Evolutionary conservation across 306 rosid genomes (phyloP), one percentile per base, ranked within the genome.

Genomic region (Malus sylvestris): DNA sequence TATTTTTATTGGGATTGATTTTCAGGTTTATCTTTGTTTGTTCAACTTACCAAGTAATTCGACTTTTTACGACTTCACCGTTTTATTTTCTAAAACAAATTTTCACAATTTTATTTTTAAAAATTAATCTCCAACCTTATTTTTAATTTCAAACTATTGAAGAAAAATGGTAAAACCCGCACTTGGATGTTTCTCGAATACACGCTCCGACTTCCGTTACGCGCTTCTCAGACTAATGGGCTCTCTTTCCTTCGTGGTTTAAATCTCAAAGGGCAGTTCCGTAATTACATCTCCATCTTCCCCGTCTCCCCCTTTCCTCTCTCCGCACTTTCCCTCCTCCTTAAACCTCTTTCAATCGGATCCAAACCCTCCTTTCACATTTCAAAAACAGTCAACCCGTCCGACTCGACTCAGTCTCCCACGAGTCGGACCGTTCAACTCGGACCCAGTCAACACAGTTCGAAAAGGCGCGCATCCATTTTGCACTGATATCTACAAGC

Each of bases 351-450:
- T 52, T 29, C 63, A 30, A 53, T 30, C 22, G 45, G 77, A 73
- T 68, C 53, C 33, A 46, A n/a, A 33, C 63, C 79, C 75, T 52
- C 52, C 60, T 6, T 33, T 68, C 51, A 27, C 19, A 76, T 78
- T 53, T 77, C 75, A 30, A 62, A 63, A 60, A 32, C 33, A 29
- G 20, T 16, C 45, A 68, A 61, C 42, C 80, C 65, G 53, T 74
- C 13, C 71, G 68, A 40, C 76, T 44, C 70, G 68, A 40, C 79
- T 53, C 70, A 30, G n/a, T 18, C 70, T 6, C 38, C 16, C 73
- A 73, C 46, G 76, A 72, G 75, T 64, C 46, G 69, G 29, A 40
- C 69, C 49, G 22, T 42, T 67, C 8, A 61, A 64, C 70, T 64
- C 68, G 66, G 61, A 35, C 71, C 30, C 35, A 76, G 15, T 16